Evolutionary conservation across 1,139 yeast genomes (phyloP).

Genomic region (Saccharomyces hybrid): DNA sequence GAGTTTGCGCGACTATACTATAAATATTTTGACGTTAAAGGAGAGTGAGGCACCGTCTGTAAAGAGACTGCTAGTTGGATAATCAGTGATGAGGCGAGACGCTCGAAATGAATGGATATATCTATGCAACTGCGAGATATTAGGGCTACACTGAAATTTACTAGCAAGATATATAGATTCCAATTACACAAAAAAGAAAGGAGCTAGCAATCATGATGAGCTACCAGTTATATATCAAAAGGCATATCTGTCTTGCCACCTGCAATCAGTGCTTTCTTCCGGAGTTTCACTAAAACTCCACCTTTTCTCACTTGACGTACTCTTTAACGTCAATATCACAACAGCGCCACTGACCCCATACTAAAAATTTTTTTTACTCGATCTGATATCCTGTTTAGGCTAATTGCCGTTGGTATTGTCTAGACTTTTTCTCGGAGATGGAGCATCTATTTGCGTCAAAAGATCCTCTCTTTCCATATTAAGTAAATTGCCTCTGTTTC

Average conservation of each 20-base stretch:
- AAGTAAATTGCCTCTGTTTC: not conserved
- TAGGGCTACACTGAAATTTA: too few relatives aligned
- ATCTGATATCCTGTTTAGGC: not conserved
- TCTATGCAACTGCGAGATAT: not conserved
- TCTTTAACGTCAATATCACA: not conserved
- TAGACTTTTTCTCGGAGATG: not conserved
- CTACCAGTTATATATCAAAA: not conserved
- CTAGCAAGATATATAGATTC: too few relatives aligned
- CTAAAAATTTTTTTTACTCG: not conserved
- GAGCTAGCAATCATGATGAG: not conserved
- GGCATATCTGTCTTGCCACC: not conserved
- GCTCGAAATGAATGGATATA: not conserved
- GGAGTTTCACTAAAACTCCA: not conserved
- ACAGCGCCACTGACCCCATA: not conserved
- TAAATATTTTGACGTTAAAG: not conserved
- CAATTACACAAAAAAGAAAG: too few relatives aligned
- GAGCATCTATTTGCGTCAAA: not conserved
- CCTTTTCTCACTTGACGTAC: not conserved
- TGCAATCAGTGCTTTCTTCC: not conserved
- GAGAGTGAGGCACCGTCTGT: not conserved
- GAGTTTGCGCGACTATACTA: not conserved
- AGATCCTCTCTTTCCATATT: not conserved
- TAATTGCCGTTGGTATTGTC: not conserved
- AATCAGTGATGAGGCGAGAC: not conserved
- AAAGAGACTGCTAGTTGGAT: constrained; percentile 3